Percentiles rank a stretch among this genome's conserved stretches.
Evolutionary conservation across 2,329 filamentous ascomycete genomes (phyloP).

Genomic region (Acrocalymma vagum): DNA sequence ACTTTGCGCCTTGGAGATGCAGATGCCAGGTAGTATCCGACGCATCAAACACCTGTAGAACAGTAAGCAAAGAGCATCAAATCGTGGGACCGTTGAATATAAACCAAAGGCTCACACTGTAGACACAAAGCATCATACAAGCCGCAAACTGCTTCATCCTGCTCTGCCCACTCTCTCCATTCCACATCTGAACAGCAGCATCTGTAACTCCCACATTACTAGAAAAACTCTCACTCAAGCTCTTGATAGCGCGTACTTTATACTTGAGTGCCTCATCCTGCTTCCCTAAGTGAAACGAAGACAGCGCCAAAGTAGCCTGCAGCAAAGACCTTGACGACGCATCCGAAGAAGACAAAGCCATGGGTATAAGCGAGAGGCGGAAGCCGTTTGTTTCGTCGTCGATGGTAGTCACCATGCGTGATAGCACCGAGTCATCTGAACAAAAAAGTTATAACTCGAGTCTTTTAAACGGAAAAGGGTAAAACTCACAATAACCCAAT

Average conservation of each 20-base stretch:
- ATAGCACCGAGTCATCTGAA: constrained; percentile 51
- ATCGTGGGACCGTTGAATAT: no score
- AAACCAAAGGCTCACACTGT: constrained; percentile 59
- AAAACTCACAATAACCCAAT: constrained; percentile 7
- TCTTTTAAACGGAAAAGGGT: neutral
- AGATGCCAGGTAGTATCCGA: constrained; percentile 57
- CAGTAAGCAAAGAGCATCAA: no score
- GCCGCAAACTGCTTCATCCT: constrained; percentile 55
- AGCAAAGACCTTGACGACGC: constrained; percentile 49
- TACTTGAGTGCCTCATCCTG: constrained; percentile 52
- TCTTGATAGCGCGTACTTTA: constrained; percentile 53
- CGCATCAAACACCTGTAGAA: constrained; percentile 57
- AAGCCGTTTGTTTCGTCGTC: constrained; percentile 57
- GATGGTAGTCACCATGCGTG: constrained; percentile 58
- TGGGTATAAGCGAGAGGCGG: constrained; percentile 55
- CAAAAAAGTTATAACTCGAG: constrained; percentile 42
- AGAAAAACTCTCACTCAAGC: constrained; percentile 51
- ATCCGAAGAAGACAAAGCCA: constrained; percentile 51
- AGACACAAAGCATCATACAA: constrained; percentile 62
- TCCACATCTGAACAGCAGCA: no score
- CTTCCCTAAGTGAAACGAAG: constrained; percentile 54
- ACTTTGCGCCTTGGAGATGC: constrained; percentile 56
- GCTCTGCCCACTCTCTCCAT: constrained; percentile 32
- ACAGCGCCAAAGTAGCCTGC: constrained; percentile 56
- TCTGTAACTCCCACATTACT: no score